phyloP scores from a whole-genome alignment of 805 yeast genomes.

The Saturnispora zaruensis region DNA sequence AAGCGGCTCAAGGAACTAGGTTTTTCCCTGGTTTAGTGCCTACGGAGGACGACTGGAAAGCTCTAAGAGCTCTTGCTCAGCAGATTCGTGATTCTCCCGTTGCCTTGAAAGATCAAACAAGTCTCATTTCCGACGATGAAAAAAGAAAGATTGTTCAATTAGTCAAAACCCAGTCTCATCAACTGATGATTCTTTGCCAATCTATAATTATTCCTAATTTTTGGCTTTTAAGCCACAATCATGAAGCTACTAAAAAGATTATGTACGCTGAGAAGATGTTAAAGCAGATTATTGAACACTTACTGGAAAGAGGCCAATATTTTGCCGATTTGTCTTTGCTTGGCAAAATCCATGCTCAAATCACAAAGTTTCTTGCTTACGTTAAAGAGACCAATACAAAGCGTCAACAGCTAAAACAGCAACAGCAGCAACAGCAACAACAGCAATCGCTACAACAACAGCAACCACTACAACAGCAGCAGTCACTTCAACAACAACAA shows the following conservation, averaged over 20 bases:
- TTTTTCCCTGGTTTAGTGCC: constrained; percentile 30
- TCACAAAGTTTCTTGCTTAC: constrained; percentile 64
- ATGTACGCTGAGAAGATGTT: constrained; percentile 75
- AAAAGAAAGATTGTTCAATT: constrained; percentile 51
- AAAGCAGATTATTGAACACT: constrained; percentile 62
- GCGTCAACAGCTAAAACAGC: constrained; percentile 8
- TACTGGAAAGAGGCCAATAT: constrained; percentile 42
- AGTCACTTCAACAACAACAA: constrained; percentile 23
- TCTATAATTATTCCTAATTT: constrained; percentile 65
- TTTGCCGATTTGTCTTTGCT: constrained; percentile 67
- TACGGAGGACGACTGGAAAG: constrained; percentile 55
- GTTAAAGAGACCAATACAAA: constrained; percentile 48
- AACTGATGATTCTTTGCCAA: constrained; percentile 60
- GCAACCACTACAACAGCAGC: constrained; percentile 11
- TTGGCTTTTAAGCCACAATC: constrained; percentile 64
- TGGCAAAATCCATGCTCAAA: constrained; percentile 61
- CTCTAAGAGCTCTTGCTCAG: constrained; percentile 52
- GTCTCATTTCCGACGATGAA: constrained; percentile 51
- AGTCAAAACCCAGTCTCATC: constrained; percentile 41
- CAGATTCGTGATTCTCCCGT: constrained; percentile 65
- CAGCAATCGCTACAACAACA: constrained; percentile 18
- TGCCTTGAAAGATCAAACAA: constrained; percentile 57
- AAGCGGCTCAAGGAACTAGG: constrained; percentile 18
- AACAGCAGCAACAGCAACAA: constrained; percentile 23
- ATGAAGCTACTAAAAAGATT: constrained; percentile 65